phyloP scores from a whole-genome alignment of 2,329 filamentous ascomycete species.

The Bipolaris cookei region DNA sequence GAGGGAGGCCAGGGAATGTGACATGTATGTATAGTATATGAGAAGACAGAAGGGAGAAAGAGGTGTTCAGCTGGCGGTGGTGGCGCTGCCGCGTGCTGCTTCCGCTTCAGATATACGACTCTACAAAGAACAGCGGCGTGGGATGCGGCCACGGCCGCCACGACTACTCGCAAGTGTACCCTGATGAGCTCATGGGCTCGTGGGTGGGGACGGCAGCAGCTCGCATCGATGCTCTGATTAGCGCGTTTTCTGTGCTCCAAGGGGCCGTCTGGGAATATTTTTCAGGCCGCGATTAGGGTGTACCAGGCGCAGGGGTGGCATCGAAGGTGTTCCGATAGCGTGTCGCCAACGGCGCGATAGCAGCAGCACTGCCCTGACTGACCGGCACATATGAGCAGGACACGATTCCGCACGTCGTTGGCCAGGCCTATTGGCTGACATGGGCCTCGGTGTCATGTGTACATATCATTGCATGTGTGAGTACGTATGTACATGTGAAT shows the following conservation, averaged over 20 bases:
- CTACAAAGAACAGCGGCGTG: slow-evolving; percentile 4
- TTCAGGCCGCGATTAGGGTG: slow-evolving; percentile 17
- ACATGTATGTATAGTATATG: background rate
- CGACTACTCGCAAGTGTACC: slow-evolving; percentile 5
- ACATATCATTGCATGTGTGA: background rate
- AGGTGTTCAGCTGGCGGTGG: background rate
- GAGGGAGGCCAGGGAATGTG: background rate
- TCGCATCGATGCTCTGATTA: slow-evolving; percentile 19
- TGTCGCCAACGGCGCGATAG: slow-evolving; percentile 34
- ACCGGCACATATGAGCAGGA: background rate
- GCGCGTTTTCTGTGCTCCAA: slow-evolving; percentile 9
- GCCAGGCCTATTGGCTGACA: background rate
- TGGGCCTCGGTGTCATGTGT: too few relatives aligned
- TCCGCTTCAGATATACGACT: slow-evolving; percentile 12
- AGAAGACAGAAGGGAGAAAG: background rate
- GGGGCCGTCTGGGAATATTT: slow-evolving; percentile 8
- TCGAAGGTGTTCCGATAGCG: slow-evolving; percentile 36
- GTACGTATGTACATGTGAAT: background rate
- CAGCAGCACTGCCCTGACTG: slow-evolving; percentile 4
- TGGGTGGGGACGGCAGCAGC: slow-evolving; percentile 20
- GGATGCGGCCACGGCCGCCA: slow-evolving; percentile 31
- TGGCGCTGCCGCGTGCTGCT: background rate
- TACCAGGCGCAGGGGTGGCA: slow-evolving; percentile 6
- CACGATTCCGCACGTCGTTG: background rate
- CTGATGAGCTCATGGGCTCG: slow-evolving; percentile 23